phyloP scores from a whole-genome alignment of 2,329 filamentous ascomycete species.

The Trichoderma sp. region DNA sequence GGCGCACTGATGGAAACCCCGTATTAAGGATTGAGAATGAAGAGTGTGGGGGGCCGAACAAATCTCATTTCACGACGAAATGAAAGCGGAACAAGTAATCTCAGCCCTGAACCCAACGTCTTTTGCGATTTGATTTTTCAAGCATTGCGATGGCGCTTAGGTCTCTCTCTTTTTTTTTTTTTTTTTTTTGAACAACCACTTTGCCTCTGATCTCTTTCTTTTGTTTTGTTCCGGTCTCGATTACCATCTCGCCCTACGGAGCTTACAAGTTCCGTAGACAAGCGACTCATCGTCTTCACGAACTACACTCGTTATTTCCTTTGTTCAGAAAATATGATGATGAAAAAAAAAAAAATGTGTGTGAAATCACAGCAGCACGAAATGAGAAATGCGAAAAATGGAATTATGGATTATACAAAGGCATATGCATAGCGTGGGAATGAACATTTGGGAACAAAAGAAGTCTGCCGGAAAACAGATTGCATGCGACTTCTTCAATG shows the following conservation, averaged over 20 bases:
- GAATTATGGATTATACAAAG: not conserved
- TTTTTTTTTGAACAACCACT: conserved; percentile 12
- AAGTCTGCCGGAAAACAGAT: conserved; percentile 11
- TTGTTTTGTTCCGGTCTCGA: conserved; percentile 4
- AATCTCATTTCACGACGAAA: not conserved
- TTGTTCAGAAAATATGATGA: not conserved
- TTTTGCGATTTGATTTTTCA: not conserved
- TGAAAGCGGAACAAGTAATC: not conserved
- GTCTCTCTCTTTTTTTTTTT: conserved; percentile 6
- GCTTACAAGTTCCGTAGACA: not conserved
- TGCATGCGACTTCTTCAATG: not conserved
- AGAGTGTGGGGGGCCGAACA: not conserved
- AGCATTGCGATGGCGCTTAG: conserved; percentile 20
- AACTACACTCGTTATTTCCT: conserved; percentile 13
- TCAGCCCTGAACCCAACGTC: not conserved
- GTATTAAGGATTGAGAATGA: not conserved
- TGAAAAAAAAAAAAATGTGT: not conserved
- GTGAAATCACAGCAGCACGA: not conserved
- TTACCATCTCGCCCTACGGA: not conserved
- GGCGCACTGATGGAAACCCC: not conserved
- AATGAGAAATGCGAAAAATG: not conserved
- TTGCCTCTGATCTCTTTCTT: conserved; percentile 11
- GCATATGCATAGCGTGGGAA: not conserved
- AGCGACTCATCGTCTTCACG: conserved; percentile 22
- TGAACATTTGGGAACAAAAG: not conserved